These are phyloP conservation scores for Furcasterigmium sp. DNA, from an alignment of 2,329 filamentous ascomycete genomes.

Conservation along the genomic window DNA sequence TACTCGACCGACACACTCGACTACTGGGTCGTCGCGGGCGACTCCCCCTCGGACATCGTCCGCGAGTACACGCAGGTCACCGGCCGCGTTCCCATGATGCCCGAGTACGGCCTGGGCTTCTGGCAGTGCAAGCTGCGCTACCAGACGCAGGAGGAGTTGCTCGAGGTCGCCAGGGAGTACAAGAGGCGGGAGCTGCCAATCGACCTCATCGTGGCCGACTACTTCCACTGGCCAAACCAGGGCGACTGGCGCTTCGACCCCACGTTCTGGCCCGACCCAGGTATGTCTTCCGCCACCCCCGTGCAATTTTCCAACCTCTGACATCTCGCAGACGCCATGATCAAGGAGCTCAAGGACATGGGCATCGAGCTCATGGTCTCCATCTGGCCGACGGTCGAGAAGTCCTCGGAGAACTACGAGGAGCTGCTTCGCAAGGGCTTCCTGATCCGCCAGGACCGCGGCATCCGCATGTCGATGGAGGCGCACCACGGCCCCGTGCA, in stretches of 20 bases:
- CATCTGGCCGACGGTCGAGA: slow-evolving; percentile 63
- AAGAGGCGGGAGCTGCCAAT: slow-evolving; percentile 45
- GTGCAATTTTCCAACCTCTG: neutral
- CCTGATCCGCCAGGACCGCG: slow-evolving; percentile 55
- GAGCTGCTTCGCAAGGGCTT: slow-evolving; percentile 57
- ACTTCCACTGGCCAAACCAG: slow-evolving; percentile 60
- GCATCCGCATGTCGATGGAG: slow-evolving; percentile 51
- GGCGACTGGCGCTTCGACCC: slow-evolving; percentile 65
- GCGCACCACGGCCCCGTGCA: slow-evolving; percentile 53
- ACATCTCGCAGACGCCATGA: slow-evolving; percentile 46
- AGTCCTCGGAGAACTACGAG: slow-evolving; percentile 50
- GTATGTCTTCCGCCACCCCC: neutral
- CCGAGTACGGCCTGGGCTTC: slow-evolving; percentile 58
- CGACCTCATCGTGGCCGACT: slow-evolving; percentile 58
- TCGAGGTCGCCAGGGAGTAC: slow-evolving; percentile 54
- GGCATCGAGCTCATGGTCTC: slow-evolving; percentile 63
- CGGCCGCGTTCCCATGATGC: slow-evolving; percentile 59
- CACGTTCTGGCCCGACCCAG: slow-evolving; percentile 58
- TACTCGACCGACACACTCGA: slow-evolving; percentile 52
- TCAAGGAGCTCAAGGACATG: slow-evolving; percentile 51
- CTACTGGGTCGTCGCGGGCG: slow-evolving; percentile 59
- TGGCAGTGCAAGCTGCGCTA: slow-evolving; percentile 62
- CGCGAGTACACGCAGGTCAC: slow-evolving; percentile 51
- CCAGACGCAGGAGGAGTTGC: slow-evolving; percentile 55
- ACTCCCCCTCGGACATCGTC: slow-evolving; percentile 49